Evolutionary conservation across 2,329 filamentous ascomycete species (phyloP).

Genomic region (Fusarium sp.): DNA sequence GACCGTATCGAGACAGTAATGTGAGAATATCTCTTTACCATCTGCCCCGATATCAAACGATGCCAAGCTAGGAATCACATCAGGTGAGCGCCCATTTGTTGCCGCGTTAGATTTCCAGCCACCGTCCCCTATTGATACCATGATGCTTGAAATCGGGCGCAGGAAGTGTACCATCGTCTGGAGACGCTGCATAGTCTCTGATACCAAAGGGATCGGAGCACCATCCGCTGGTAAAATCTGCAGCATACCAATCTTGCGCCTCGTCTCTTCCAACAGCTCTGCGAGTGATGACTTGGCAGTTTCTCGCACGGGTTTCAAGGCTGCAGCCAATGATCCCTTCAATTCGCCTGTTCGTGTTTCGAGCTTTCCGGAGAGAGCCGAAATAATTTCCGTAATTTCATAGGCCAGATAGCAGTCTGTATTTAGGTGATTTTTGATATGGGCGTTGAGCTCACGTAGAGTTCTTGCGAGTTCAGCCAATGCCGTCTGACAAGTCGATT

Average conservation of each 20-base stretch:
- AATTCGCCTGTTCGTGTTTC: constrained; percentile 88
- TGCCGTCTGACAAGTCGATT: constrained; percentile 81
- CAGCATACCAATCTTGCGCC: constrained; percentile 74
- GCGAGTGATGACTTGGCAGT: constrained; percentile 89
- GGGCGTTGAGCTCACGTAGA: constrained; percentile 86
- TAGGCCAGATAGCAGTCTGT: constrained; percentile 97
- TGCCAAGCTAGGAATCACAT: constrained; percentile 77
- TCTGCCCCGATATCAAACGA: constrained; percentile 92
- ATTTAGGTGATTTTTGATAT: constrained; percentile 86
- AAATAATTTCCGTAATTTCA: constrained; percentile 93
- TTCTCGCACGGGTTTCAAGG: constrained; percentile 89
- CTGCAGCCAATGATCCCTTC: constrained; percentile 84
- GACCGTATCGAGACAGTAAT: constrained; percentile 91
- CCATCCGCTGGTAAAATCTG: constrained; percentile 82
- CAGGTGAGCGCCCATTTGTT: constrained; percentile 68
- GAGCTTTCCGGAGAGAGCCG: constrained; percentile 80
- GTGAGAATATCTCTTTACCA: constrained; percentile 86
- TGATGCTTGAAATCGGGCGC: constrained; percentile 86
- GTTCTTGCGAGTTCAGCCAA: constrained; percentile 88
- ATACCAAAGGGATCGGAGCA: constrained; percentile 80
- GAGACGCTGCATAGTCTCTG: constrained; percentile 87
- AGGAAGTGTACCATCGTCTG: constrained; percentile 90
- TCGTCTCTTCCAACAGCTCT: constrained; percentile 87
- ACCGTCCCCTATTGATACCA: constrained; percentile 92
- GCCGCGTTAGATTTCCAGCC: constrained; percentile 78